Evolutionary conservation across 2,329 filamentous ascomycete species (phyloP).

Genomic region (Kalmusia sp.): DNA sequence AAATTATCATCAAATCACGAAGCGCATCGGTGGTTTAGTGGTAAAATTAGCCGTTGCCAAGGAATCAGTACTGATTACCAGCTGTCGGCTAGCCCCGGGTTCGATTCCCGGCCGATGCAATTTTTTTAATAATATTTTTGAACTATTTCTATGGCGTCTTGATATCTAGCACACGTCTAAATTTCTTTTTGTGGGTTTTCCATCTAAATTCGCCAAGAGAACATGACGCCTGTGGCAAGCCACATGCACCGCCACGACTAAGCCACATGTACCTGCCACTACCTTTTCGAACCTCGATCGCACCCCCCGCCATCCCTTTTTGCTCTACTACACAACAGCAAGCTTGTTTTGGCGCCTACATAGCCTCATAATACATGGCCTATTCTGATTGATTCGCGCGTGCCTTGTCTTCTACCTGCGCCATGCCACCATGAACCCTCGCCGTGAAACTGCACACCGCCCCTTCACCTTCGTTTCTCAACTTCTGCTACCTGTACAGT

Average conservation of each 20-base stretch:
- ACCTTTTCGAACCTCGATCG: constrained; percentile 3
- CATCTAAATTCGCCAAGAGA: no score
- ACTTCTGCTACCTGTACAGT: background rate
- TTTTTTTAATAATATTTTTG: background rate
- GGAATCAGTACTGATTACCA: background rate
- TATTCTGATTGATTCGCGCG: background rate
- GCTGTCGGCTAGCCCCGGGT: constrained; percentile 2
- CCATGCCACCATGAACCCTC: constrained; percentile 3
- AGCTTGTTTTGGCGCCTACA: constrained; percentile 17
- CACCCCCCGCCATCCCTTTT: constrained; percentile 21
- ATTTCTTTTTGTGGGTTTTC: no score
- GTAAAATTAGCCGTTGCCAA: constrained; percentile 9
- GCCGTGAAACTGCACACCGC: constrained; percentile 5
- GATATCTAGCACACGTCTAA: background rate
- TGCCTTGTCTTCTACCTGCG: background rate
- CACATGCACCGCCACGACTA: constrained; percentile 10
- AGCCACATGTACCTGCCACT: constrained; percentile 17
- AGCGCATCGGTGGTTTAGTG: constrained; percentile 5
- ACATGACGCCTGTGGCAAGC: no score
- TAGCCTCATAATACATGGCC: constrained; percentile 18
- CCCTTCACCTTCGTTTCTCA: constrained; percentile 1
- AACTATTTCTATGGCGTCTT: background rate
- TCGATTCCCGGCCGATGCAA: constrained; percentile 7
- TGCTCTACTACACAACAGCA: constrained; percentile 7
- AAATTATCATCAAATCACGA: background rate